Evolutionary conservation across 495 filamentous ascomycete genomes (phyloP), one percentile per base, ranked within the genome.

Genomic region (Lophiostoma macrostomum): DNA sequence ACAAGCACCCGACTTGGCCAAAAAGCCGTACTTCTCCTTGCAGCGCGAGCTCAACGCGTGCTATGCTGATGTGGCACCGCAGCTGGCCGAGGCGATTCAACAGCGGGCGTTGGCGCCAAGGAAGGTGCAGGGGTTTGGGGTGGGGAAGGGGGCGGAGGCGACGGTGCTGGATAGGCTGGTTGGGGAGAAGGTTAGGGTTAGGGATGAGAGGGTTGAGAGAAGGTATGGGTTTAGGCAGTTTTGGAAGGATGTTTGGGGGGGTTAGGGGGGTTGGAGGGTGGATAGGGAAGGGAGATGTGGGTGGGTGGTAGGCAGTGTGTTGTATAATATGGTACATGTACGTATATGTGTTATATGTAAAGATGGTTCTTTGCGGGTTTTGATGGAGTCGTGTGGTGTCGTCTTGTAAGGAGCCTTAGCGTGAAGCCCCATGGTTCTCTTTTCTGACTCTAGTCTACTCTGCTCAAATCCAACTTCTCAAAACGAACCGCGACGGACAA

Each of bases 21-120:
- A 91, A 67, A 97, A 97, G 70, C 88, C 93, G 1, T 97, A 97
- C 61, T 87, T 89, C 65, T 83, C 75, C 20, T 79, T 97, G 2
- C 83, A 88, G 23, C 83, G 93, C 29, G 93, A 98, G 66, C 73
- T 98, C 10, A 77, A 74, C 19, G 74, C 77, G 7, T 95, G 89
- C 62, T 98, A 82, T 65, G 85, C 87, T 0, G 90, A 95, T 46
- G 81, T 95, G 3, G 93, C 93, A 1, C 89, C 90, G 0, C 68
- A 72, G 43, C 67, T 98, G 0, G 78, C 88, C 0, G 73, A 76
- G 7, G 81, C 81, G 48, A 95, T 97, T 40, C 74, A 73, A 37
- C 78, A 85, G 19, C 74, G 88, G 18, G 87, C 90, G 0, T 67
- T 74, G 12, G 70, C 74, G 50, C 80, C 79, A 0, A 46, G 16